A percentile compares a stretch with the other conserved stretches of the same genome.
Evolutionary conservation across 192 early-diverging fungal genomes (phyloP).

Genomic region (Diversispora eburnea): DNA sequence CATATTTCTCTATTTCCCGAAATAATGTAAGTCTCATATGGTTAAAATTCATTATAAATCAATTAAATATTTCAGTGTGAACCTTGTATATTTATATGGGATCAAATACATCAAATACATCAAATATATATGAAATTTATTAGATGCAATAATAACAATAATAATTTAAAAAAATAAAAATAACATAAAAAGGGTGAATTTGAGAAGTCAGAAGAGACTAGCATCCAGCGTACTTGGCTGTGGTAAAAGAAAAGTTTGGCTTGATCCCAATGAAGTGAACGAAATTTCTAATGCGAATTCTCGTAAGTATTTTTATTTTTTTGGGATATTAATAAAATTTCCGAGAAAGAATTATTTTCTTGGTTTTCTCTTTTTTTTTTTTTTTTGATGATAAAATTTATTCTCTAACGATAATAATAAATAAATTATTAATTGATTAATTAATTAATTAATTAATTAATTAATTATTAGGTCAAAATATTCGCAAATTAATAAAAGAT

Average conservation of each 20-base stretch:
- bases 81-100: background rate
- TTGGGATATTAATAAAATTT: background rate
- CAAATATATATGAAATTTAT: background rate
- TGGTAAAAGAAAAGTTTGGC: constrained; percentile 98
- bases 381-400: too few species aligned
- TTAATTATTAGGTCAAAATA: constrained; percentile 69
- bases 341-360: too few species aligned
- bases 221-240: constrained; percentile 96
- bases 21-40: background rate
- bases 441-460: too few species aligned
- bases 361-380: too few species aligned
- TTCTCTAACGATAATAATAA: too few species aligned
- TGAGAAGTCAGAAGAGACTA: constrained; percentile 89
- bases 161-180: background rate
- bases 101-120: background rate
- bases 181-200: constrained; percentile 56
- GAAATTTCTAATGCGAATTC: constrained; percentile 98
- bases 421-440: too few species aligned
- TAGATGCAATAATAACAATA: background rate
- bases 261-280: constrained; percentile 94
- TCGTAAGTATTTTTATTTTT: constrained; percentile 58
- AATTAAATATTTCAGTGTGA: background rate
- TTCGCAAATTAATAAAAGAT: constrained; percentile 96
- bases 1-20: constrained; percentile 2
- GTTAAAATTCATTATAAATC: background rate